Evolutionary conservation across 2,329 filamentous ascomycete genomes (phyloP).

Genomic region (Neoscytalidium dimidiatum): DNA sequence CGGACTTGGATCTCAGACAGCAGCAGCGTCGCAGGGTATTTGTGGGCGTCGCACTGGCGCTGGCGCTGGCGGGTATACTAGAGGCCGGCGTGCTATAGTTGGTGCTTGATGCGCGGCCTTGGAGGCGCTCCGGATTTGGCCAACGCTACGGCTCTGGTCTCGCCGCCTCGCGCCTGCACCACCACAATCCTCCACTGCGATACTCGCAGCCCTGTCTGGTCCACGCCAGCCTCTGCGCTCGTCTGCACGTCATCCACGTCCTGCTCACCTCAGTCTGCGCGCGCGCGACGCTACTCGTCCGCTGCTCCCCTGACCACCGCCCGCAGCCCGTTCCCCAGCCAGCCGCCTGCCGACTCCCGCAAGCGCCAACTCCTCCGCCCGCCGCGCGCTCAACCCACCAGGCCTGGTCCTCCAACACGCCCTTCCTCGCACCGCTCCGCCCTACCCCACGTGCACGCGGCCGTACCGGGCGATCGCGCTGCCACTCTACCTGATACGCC

Average conservation of each 20-base stretch:
- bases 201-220: not conserved
- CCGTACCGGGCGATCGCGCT: conserved; percentile 5
- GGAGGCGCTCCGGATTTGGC: conserved; percentile 12
- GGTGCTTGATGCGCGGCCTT: conserved; percentile 14
- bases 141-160: not conserved
- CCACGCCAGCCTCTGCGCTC: not conserved
- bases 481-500: conserved; percentile 12
- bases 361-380: conserved; percentile 13
- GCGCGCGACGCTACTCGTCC: not conserved
- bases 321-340: not conserved
- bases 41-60: conserved; percentile 14
- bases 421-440: conserved; percentile 10
- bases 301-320: conserved; percentile 10
- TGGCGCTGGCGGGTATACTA: conserved; percentile 16
- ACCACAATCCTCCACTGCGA: conserved; percentile 7
- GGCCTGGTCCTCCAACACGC: not conserved
- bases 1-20: conserved; percentile 7
- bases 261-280: not conserved
- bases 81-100: conserved; percentile 11
- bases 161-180: conserved; percentile 10
- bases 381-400: conserved; percentile 1
- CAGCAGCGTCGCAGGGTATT: conserved; percentile 10
- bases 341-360: conserved; percentile 9
- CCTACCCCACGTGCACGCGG: conserved; percentile 18
- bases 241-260: not conserved